These are phyloP conservation scores for Diaporthe velutina DNA, from an alignment of 2,329 filamentous ascomycete genomes.

Conservation along the genomic window DNA sequence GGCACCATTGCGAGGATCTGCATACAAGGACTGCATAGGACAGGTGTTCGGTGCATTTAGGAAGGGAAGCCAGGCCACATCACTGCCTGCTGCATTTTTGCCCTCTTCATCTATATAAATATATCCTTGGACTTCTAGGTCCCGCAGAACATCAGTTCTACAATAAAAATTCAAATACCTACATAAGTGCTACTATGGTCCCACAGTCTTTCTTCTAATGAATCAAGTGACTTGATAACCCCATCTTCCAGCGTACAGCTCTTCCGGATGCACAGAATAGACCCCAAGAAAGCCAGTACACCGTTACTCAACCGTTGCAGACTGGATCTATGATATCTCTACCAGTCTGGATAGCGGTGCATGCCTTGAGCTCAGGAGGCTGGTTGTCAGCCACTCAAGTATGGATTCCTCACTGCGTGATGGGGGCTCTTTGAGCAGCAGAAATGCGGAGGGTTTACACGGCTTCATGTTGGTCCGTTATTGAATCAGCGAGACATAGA, in stretches of 20 bases:
- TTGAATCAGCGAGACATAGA: no score
- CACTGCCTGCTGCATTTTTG: not conserved
- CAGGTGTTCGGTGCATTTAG: constrained; percentile 18
- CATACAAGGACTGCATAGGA: constrained; percentile 20
- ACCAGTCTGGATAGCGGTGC: not conserved
- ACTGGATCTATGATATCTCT: no score
- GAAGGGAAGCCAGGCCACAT: not conserved
- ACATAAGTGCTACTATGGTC: not conserved
- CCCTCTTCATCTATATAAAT: not conserved
- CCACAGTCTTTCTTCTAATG: not conserved
- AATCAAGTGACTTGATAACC: not conserved
- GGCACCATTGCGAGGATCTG: not conserved
- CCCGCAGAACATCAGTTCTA: not conserved
- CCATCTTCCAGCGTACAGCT: not conserved
- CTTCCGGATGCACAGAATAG: not conserved
- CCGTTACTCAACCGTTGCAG: not conserved
- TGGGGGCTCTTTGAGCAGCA: not conserved
- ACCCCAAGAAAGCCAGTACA: not conserved
- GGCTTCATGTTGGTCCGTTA: not conserved
- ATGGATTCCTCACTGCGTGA: not conserved
- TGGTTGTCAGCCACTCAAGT: no score
- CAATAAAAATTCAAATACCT: constrained; percentile 1
- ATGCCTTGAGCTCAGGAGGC: not conserved
- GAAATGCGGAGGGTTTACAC: not conserved
- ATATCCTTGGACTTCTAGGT: constrained; percentile 10